phyloP scores from a whole-genome alignment of 2,329 filamentous ascomycete genomes.

The Fusarium sp. region DNA sequence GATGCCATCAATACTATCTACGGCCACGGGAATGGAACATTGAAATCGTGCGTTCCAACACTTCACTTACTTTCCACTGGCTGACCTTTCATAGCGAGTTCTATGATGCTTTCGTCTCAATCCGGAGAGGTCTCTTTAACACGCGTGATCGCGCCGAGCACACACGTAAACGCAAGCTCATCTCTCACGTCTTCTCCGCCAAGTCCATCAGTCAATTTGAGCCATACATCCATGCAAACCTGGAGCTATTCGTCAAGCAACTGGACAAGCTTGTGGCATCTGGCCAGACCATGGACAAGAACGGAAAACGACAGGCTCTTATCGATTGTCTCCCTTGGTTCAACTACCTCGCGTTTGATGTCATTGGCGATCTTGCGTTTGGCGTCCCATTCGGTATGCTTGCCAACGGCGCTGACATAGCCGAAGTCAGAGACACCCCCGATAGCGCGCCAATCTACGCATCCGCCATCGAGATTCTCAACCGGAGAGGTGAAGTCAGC shows the following conservation, averaged over 20 bases:
- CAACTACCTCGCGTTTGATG: constrained; percentile 67
- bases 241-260: constrained; percentile 78
- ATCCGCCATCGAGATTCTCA: constrained; percentile 87
- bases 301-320: constrained; percentile 71
- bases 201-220: constrained; percentile 89
- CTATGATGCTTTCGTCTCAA: constrained; percentile 93
- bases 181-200: constrained; percentile 87
- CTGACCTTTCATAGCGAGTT: constrained; percentile 71
- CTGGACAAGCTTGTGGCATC: constrained; percentile 74
- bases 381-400: constrained; percentile 76
- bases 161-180: constrained; percentile 87
- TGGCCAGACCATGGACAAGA: constrained; percentile 64
- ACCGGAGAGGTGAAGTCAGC: constrained; percentile 88
- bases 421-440: constrained; percentile 76
- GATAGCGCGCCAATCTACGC: constrained; percentile 75
- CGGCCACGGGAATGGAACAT: constrained; percentile 81
- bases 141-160: constrained; percentile 86
- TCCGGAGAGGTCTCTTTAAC: constrained; percentile 88
- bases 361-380: constrained; percentile 65
- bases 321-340: constrained; percentile 84
- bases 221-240: constrained; percentile 86
- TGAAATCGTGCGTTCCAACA: constrained; percentile 70
- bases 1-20: constrained; percentile 83
- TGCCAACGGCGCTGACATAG: constrained; percentile 78
- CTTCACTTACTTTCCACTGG: accelerated